phyloP scores from a whole-genome alignment of 108 stramenopile species.

The Fragilaria crotonensis region DNA sequence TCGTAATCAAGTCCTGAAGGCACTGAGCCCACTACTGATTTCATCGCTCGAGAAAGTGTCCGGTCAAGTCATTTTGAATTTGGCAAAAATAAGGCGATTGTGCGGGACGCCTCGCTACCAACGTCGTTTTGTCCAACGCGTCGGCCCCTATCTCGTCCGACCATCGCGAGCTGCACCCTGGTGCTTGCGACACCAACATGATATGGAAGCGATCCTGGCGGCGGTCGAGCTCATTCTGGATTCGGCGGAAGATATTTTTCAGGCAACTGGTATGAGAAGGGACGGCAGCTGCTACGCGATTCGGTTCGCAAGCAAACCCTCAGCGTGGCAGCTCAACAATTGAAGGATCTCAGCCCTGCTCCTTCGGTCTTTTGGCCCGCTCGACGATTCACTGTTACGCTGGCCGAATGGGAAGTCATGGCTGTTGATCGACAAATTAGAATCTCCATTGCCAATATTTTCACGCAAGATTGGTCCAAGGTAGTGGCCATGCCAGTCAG shows the following conservation, averaged over 20 bases:
- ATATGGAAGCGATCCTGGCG: constrained; percentile 81
- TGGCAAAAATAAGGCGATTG: constrained; percentile 57
- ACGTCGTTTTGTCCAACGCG: constrained; percentile 79
- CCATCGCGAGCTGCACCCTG: constrained; percentile 71
- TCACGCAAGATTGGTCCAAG: constrained; percentile 66
- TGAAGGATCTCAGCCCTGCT: constrained; percentile 38
- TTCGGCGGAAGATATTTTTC: constrained; percentile 58
- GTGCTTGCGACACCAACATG: constrained; percentile 83
- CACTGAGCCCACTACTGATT: constrained; percentile 68
- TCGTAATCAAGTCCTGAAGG: constrained; percentile 53
- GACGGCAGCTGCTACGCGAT: constrained; percentile 59
- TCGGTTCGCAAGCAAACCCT: constrained; percentile 57
- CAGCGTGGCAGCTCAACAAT: constrained; percentile 50
- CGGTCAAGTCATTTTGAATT: constrained; percentile 54
- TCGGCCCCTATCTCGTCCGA: constrained; percentile 72
- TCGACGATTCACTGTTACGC: constrained; percentile 1
- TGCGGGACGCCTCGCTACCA: constrained; percentile 76
- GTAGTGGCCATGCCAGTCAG: constrained; percentile 12
- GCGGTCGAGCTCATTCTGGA: constrained; percentile 80
- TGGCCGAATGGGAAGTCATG: constrained; percentile 80
- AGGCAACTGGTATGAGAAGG: constrained; percentile 71
- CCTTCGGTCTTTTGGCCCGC: constrained; percentile 20
- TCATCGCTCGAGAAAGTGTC: constrained; percentile 74
- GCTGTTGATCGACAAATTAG: constrained; percentile 63
- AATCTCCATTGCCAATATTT: constrained; percentile 56